phyloP scores from a whole-genome alignment of 108 stramenopile species.

The Skeletonema grethae region DNA sequence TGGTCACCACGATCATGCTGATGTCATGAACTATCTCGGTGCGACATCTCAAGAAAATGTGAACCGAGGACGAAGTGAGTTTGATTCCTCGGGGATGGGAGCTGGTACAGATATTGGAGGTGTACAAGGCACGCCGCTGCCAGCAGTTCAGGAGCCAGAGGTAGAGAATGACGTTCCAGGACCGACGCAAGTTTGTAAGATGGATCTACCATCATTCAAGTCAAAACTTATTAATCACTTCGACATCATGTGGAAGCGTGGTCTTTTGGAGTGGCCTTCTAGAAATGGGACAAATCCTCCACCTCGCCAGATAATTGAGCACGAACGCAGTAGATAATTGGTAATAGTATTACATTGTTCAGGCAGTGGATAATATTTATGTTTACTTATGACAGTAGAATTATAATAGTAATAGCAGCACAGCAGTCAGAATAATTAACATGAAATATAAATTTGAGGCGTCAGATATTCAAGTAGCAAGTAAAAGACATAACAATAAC shows the following conservation, averaged over 20 bases:
- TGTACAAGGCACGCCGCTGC: no score
- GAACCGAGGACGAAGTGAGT: not conserved
- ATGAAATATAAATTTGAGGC: no score
- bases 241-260: not conserved
- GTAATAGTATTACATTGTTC: no score
- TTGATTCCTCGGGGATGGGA: not conserved
- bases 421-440: no score
- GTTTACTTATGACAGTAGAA: no score
- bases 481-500: no score
- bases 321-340: no score
- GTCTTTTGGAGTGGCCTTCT: not conserved
- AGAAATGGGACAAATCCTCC: not conserved
- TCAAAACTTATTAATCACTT: not conserved
- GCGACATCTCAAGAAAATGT: not conserved
- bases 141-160: not conserved
- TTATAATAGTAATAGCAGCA: no score
- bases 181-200: not conserved
- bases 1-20: not conserved
- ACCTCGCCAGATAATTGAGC: not conserved
- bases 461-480: no score
- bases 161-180: not conserved
- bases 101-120: not conserved
- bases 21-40: not conserved
- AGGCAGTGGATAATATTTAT: no score
- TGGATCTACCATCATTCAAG: not conserved